phyloP scores from a whole-genome alignment of 352 stramenopile genomes.

The Phytophthora pisi region DNA sequence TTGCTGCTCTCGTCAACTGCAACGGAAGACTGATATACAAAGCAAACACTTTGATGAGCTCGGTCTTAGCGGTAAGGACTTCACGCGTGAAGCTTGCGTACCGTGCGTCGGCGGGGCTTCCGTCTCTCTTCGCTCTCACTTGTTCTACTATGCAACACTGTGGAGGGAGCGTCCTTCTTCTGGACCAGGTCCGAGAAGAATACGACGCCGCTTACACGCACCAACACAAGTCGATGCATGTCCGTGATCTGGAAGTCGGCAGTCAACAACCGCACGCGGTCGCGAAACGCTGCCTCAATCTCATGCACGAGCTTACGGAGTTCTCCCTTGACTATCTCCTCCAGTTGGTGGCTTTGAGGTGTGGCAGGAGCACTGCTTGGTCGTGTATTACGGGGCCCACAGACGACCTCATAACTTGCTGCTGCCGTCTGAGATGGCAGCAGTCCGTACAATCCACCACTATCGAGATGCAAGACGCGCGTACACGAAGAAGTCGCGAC shows the following conservation, averaged over 20 bases:
- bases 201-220: constrained; percentile 60
- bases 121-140: not conserved
- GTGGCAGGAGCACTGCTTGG: constrained; percentile 27
- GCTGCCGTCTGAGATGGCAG: constrained; percentile 16
- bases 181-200: constrained; percentile 59
- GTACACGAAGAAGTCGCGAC: constrained; percentile 41
- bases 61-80: not conserved
- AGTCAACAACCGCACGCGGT: constrained; percentile 53
- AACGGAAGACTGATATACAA: constrained; percentile 18
- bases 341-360: constrained; percentile 27
- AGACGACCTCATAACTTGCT: constrained; percentile 8
- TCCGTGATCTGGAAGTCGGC: constrained; percentile 66
- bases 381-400: constrained; percentile 6
- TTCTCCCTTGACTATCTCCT: constrained; percentile 62
- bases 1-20: constrained; percentile 25
- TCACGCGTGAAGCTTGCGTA: constrained; percentile 5
- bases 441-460: constrained; percentile 41
- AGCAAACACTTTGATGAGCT: constrained; percentile 1
- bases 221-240: constrained; percentile 55
- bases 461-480: constrained; percentile 45
- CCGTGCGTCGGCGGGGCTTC: constrained; percentile 11
- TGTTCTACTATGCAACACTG: not conserved
- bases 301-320: constrained; percentile 50
- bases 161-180: constrained; percentile 16
- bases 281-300: constrained; percentile 47